Evolutionary conservation across 1,284 basidiomycete species (phyloP).

Genomic region (Microbotryomycetes sp.): DNA sequence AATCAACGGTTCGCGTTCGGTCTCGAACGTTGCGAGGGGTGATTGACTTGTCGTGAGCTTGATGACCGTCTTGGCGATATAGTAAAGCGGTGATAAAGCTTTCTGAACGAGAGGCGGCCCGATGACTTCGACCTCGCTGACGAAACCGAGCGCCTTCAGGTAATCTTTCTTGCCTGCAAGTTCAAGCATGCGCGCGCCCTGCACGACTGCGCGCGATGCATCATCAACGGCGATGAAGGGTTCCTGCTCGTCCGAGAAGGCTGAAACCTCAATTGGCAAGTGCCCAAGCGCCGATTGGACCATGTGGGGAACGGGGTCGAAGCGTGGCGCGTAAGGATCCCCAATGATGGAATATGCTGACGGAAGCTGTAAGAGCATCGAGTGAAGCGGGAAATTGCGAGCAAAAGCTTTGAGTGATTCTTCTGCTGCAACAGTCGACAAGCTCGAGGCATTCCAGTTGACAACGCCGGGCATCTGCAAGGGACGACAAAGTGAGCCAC

Average conservation of each 20-base stretch:
- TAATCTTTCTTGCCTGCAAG: slow-evolving; percentile 25
- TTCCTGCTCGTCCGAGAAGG: slow-evolving; percentile 15
- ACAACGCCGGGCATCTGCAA: slow-evolving; percentile 1
- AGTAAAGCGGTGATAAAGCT: slow-evolving; percentile 6
- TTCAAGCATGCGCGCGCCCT: slow-evolving; percentile 33
- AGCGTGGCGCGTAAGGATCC: slow-evolving; percentile 31
- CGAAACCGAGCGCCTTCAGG: slow-evolving; percentile 28
- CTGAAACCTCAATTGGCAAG: slow-evolving; percentile 29
- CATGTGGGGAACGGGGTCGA: slow-evolving; percentile 29
- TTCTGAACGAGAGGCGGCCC: slow-evolving; percentile 13
- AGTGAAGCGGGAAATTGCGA: slow-evolving; percentile 23
- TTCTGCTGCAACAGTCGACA: slow-evolving; percentile 11
- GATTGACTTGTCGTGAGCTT: slow-evolving; percentile 28
- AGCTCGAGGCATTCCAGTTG: slow-evolving; percentile 20
- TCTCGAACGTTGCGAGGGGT: slow-evolving; percentile 18
- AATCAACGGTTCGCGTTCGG: not conserved
- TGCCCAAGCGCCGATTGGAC: slow-evolving; percentile 33
- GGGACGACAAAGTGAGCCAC: not conserved
- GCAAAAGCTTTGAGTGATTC: slow-evolving; percentile 20
- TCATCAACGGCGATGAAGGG: slow-evolving; percentile 31
- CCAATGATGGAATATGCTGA: slow-evolving; percentile 31
- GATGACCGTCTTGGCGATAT: slow-evolving; percentile 25
- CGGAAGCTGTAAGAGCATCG: slow-evolving; percentile 31
- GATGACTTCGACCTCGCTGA: slow-evolving; percentile 30
- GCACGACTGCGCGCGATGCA: slow-evolving; percentile 26